Base-by-base conservation (phyloP, 352 stramenopile genomes). In the Saprolegnia parasitica region DNA sequence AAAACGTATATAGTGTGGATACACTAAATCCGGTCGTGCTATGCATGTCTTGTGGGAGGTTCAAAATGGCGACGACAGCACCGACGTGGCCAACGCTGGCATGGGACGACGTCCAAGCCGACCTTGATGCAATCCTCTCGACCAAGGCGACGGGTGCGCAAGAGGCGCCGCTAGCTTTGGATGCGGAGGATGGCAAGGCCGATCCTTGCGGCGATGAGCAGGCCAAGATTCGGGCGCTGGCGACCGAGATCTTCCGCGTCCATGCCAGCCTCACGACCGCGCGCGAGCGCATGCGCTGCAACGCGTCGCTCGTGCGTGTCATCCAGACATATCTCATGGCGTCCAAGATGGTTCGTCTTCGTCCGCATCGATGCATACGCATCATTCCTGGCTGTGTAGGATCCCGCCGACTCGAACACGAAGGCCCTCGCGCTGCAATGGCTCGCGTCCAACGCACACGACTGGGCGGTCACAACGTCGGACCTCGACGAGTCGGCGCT, bases 311-410 rank as follows among this genome's bases (percentile, higher is more conserved):
- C 42, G 29, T 70, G 1, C 63, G 63, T 37, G 63, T 70, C 21
- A 70, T 70, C 23, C 63, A 70, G 29, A 61, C 21, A 16, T 70
- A 61, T 26, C 47, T 70, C 21, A 26, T 60, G 52, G 52, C 18
- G 13, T 29, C 40, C 40, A 67, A 49, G 37, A 67, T 37, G 58
- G 49, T 37, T 11, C 13, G 24, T 37, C 16, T 9, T 21, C 32
- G 3, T 29, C 15, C 3, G 35, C 20, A 50, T 5, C 42, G 23
- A 15, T 56, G 13, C 42, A 40, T 20, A 32, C n/a, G 21, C 5
- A 20, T n/a, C 3, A 66, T 15, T 63, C 56, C 32, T 23, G 32
- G 35, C 57, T 5, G n/a, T 18, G 26, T 52, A 52, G 16, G 29
- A 68, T 61, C 16, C 32, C 15, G 29, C 40, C 35, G 40, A 61